Evolutionary conservation across 805 yeast species (phyloP), one percentile per base, ranked within the genome.

Genomic region (Hyphopichia homilentoma): DNA sequence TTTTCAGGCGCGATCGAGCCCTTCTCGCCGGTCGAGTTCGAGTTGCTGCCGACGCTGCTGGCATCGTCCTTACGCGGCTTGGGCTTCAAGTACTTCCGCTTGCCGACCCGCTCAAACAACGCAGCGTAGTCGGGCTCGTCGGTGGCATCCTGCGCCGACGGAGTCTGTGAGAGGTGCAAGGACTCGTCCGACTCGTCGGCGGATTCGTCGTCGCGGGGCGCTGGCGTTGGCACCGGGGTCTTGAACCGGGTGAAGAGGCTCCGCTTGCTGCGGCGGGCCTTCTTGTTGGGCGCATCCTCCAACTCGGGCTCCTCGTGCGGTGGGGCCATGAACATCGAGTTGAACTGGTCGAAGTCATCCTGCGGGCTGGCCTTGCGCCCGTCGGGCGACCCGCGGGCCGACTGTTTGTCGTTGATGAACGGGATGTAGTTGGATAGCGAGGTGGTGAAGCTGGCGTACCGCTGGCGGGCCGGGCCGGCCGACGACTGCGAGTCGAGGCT

Each of bases 61-160:
- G 27, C 29, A 13, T 56, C 61, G 8, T 32, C 28, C 33, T 56
- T 55, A 29, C 48, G 54, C 3, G 41, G 32, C 23, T 54, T 60
- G 13, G 45, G 25, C 29, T 60, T 61, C 33, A 50, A 54, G 27
- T 43, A 43, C 38, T 60, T 57, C 21, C 71, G 40, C 34, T 65
- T 66, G 1, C 70, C 70, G 4, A 66, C 69, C 27, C 61, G 61
- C 35, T 65, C 61, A 43, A 66, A 66, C 18, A 66, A 51, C 4
- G 71, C 69, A 3, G 63, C 70, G 41, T 66, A 66, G 41, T 66
- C 65, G 2, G 71, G 71, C 33, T 57, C 65, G 18, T 35, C 36
- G 2, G 39, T 30, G 2, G 43, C 37, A 1, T 42, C 18, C 9
- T 52, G 52, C 11, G 47, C 38, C 4, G 59, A 53, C 1, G 57